A percentile compares a stretch with the other conserved stretches of the same genome.
Conservation (phyloP, 2,329 filamentous ascomycete species). For the Sarocladium kiliense region DNA sequence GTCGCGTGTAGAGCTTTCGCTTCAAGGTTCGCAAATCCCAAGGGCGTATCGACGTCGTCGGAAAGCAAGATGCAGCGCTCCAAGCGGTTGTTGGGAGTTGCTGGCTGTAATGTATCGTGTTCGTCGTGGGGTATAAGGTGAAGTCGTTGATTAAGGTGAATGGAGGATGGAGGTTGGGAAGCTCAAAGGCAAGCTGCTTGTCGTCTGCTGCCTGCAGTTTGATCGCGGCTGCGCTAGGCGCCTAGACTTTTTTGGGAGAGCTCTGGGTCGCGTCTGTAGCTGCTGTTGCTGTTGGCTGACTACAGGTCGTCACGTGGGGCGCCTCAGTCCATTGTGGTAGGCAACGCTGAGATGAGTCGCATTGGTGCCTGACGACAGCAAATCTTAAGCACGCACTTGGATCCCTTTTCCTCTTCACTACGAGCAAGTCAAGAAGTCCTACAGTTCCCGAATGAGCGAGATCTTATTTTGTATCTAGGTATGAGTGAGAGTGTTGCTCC, state of each 20-base stretch:
- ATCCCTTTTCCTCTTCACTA: too few species aligned
- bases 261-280: conserved; percentile 3
- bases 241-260: conserved; percentile 9
- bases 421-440: too few species aligned
- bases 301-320: conserved; percentile 2
- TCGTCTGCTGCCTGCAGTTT: neutral
- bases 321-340: neutral
- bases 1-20: neutral
- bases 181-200: conserved; percentile 6
- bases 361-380: neutral
- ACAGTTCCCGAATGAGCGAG: too few species aligned
- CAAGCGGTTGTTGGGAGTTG: neutral
- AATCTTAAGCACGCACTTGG: too few species aligned
- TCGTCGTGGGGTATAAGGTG: neutral
- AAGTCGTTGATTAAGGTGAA: neutral
- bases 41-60: neutral
- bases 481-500: too few species aligned
- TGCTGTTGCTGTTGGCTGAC: neutral
- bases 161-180: neutral
- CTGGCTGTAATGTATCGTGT: neutral
- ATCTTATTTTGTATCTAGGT: too few species aligned
- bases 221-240: conserved; percentile 4
- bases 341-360: neutral
- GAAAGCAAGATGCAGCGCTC: neutral
- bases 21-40: neutral